These are phyloP conservation scores for Middelhovenomyces tepae DNA, from an alignment of 805 yeast species.

Conservation along the genomic window DNA sequence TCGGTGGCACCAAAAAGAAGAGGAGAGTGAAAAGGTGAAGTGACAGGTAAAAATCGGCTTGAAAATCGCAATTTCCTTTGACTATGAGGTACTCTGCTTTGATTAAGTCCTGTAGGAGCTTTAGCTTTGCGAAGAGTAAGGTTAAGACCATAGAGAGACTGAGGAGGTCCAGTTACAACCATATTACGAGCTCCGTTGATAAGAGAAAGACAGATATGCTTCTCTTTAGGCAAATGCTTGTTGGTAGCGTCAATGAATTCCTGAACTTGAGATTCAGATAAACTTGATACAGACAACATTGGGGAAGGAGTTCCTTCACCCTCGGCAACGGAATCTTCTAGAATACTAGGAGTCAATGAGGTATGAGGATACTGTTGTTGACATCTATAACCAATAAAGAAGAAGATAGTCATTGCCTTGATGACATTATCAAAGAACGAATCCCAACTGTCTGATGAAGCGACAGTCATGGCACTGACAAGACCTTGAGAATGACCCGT, in stretches of 20 bases:
- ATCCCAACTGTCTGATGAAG: conserved; percentile 76
- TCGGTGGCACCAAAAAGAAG: conserved; percentile 66
- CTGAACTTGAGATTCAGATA: conserved; percentile 73
- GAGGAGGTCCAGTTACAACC: conserved; percentile 97
- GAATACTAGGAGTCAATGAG: conserved; percentile 84
- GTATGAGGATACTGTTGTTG: conserved; percentile 87
- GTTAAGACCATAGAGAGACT: conserved; percentile 92
- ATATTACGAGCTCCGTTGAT: conserved; percentile 92
- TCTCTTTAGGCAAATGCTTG: conserved; percentile 84
- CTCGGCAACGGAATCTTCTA: conserved; percentile 84
- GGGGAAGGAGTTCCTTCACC: conserved; percentile 97
- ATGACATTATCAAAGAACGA: conserved; percentile 62
- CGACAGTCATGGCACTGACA: conserved; percentile 86
- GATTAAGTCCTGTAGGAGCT: conserved; percentile 91
- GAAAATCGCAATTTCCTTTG: conserved; percentile 92
- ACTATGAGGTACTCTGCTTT: conserved; percentile 86
- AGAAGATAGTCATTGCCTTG: conserved; percentile 75
- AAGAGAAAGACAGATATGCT: conserved; percentile 83
- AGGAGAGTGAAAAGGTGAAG: conserved; percentile 95
- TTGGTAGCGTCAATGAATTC: conserved; percentile 76
- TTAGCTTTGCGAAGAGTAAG: conserved; percentile 86
- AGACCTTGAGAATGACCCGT: conserved; percentile 46
- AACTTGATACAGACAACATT: conserved; percentile 90
- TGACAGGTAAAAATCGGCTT: conserved; percentile 87
- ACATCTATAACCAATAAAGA: conserved; percentile 90